Evolutionary conservation across 768 basidiomycete species (phyloP).

Genomic region (Pholiota molesta): DNA sequence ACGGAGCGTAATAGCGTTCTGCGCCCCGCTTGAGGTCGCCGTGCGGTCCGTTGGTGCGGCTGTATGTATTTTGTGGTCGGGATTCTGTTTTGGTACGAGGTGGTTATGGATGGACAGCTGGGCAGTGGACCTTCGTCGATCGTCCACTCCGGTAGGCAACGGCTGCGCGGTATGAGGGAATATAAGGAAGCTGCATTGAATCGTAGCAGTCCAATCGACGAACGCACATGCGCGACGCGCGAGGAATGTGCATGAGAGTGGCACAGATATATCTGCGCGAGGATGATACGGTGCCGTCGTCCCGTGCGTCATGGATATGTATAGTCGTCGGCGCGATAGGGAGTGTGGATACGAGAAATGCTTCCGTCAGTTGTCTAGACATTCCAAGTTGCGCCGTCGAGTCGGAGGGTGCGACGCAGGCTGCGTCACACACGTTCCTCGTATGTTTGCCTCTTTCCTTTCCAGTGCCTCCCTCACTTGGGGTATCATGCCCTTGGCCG

Average conservation of each 20-base stretch:
- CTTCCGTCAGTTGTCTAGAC: too few species aligned
- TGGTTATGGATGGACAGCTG: too few species aligned
- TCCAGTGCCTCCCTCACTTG: neutral
- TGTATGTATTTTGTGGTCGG: neutral
- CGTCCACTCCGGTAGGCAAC: neutral
- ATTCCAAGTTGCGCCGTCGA: too few species aligned
- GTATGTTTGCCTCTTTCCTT: neutral
- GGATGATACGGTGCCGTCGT: too few species aligned
- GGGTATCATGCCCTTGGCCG: neutral
- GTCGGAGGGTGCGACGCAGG: neutral
- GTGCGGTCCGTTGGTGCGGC: neutral
- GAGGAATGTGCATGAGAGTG: neutral
- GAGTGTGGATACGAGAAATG: too few species aligned
- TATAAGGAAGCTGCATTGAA: neutral
- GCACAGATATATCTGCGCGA: neutral
- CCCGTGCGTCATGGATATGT: neutral
- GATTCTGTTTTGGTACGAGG: neutral
- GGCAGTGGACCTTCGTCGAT: too few species aligned
- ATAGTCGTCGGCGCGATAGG: neutral
- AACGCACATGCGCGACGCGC: conserved; percentile 18
- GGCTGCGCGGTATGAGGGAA: too few species aligned
- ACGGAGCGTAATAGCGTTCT: too few species aligned
- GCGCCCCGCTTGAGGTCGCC: too few species aligned
- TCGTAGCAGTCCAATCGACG: conserved; percentile 12
- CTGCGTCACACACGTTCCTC: neutral